Conservation (phyloP, 1,139 yeast species). For the Nakaseomyces delphensis region DNA sequence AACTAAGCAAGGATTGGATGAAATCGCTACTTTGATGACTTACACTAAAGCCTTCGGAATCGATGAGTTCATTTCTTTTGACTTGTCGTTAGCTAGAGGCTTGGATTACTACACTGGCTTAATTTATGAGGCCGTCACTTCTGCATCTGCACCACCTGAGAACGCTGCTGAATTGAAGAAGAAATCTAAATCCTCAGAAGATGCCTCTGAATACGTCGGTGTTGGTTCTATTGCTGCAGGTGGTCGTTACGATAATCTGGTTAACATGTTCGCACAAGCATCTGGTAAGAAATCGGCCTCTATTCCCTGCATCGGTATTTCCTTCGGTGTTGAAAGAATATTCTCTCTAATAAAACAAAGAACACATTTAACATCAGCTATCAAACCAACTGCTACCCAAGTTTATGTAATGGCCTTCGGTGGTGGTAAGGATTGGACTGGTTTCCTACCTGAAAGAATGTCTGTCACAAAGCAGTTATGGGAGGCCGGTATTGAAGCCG, state of each 20-base stretch:
- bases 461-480: slow-evolving; percentile 69
- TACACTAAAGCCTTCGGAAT: slow-evolving; percentile 77
- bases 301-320: slow-evolving; percentile 94
- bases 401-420: slow-evolving; percentile 97
- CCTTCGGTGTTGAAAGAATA: slow-evolving; percentile 92
- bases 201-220: slow-evolving; percentile 93
- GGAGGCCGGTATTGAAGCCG: slow-evolving; percentile 83
- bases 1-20: slow-evolving; percentile 74
- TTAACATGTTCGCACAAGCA: slow-evolving; percentile 85
- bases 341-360: slow-evolving; percentile 83
- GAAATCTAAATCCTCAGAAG: slow-evolving; percentile 43
- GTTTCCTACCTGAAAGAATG: slow-evolving; percentile 89
- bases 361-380: slow-evolving; percentile 44
- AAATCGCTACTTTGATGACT: slow-evolving; percentile 64
- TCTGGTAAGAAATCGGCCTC: slow-evolving; percentile 69
- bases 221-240: slow-evolving; percentile 98
- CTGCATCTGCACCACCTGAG: slow-evolving; percentile 88
- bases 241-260: slow-evolving; percentile 93
- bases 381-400: slow-evolving; percentile 81
- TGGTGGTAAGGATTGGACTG: slow-evolving; percentile 93
- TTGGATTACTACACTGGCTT: slow-evolving; percentile 95
- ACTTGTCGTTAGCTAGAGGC: slow-evolving; percentile 92
- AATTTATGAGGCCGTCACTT: slow-evolving; percentile 91
- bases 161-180: slow-evolving; percentile 61
- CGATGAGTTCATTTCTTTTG: slow-evolving; percentile 60